These are phyloP conservation scores for Pythium dissimile DNA, from an alignment of 352 stramenopile genomes.

Conservation along the genomic window DNA sequence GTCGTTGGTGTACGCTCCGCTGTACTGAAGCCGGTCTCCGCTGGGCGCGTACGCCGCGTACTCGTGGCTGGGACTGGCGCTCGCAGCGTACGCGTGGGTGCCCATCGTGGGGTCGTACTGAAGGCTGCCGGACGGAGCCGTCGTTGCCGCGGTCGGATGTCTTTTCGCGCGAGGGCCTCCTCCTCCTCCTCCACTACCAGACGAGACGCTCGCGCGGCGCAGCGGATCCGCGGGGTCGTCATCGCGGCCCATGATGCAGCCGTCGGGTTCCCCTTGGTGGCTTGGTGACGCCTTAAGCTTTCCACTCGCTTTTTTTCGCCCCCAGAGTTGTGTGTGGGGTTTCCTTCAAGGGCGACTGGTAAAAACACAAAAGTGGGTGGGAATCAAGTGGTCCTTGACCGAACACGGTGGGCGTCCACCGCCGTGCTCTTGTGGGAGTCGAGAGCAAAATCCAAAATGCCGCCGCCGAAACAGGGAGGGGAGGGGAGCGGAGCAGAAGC, in stretches of 20 bases:
- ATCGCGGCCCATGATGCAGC: slow-evolving; percentile 16
- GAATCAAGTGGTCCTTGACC: too few species aligned
- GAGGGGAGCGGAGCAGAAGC: neutral
- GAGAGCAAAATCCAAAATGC: slow-evolving; percentile 49
- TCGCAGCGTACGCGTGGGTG: neutral
- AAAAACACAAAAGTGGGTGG: slow-evolving; percentile 28
- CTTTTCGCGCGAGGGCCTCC: neutral
- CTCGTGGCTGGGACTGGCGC: neutral
- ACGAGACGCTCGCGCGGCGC: neutral
- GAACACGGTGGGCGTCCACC: neutral
- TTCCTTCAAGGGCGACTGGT: slow-evolving; percentile 11
- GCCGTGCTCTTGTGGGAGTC: slow-evolving; percentile 10
- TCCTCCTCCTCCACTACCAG: neutral
- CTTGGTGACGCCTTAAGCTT: too few species aligned
- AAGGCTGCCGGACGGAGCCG: slow-evolving; percentile 5
- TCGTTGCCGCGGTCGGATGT: neutral
- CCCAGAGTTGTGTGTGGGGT: slow-evolving; percentile 1
- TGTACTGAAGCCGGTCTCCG: slow-evolving; percentile 56
- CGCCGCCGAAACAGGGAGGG: neutral
- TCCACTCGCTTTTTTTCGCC: neutral
- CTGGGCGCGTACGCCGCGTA: slow-evolving; percentile 14
- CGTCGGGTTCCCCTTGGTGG: neutral
- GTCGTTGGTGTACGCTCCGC: slow-evolving; percentile 29
- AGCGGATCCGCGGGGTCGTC: slow-evolving; percentile 16
- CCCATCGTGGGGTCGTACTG: slow-evolving; percentile 20